Evolutionary conservation across 2,329 filamentous ascomycete species (phyloP), one percentile per base, ranked within the genome.

Genomic region (Pseudogymnoascus sp.): DNA sequence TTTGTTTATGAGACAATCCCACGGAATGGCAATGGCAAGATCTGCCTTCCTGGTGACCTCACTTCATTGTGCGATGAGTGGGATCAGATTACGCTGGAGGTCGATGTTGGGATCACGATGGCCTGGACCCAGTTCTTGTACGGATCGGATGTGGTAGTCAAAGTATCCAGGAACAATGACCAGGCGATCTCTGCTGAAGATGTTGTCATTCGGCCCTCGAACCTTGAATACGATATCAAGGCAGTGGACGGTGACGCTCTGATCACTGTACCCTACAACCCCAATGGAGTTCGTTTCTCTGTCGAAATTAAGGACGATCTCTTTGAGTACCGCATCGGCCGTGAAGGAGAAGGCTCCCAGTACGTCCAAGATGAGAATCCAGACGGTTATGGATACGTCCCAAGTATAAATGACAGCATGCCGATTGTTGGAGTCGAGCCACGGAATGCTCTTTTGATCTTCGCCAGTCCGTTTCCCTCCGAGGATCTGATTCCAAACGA

Each of bases 1-100:
- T 75, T 75, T 58, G 72, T 72, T 8, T 74, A 74, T 60, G 71
- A 75, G 63, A 62, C 67, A 33, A 74, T 75, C 33, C 73, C 73
- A 0, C 64, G 72, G 12, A 74, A 73, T 62, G 73, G 73, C n/a
- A 72, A 72, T 50, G 70, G 69, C 9, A 67, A 70, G 14, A 71
- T 73, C 37, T 65, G 63, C 47, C 50, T 60, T 16, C 68, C 68
- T 3, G 63, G 63, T 2, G 65, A 68, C 18, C 67, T 69, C 3
- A 65, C 57, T 14, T 66, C 61, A 16, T 38, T 47, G 8, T 65
- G 60, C 30, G 66, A 61, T 3, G 65, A 63, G 1, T 65, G 70
- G 39, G 73, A 74, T 60, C 64, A 65, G 14, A 66, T 74, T 59
- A 68, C 66, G 4, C 70, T 74, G 54, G 72, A 74, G 60, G 62